Base-by-base conservation (phyloP, 352 stramenopile genomes). In the Phytophthora brassicae region DNA sequence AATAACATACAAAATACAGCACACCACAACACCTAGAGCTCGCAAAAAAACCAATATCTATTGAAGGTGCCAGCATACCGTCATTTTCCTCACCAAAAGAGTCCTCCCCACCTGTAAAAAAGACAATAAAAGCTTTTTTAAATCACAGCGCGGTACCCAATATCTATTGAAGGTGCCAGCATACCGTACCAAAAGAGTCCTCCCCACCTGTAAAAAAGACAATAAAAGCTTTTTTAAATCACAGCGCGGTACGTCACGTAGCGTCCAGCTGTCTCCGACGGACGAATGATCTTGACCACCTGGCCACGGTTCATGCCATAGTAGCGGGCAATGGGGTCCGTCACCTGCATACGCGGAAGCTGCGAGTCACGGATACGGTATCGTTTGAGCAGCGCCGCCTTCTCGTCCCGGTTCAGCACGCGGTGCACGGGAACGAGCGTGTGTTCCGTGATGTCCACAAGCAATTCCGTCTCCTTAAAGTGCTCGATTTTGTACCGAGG, bases 381-480 rank as follows among this genome's bases (percentile, higher is more conserved):
- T 31, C 97, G 78, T 75, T 99, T 98, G 16, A 99, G 81, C 31
- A 99, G 81, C 66, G 98, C 96, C 29, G 89, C 81, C 77, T 99
- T 99, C 79, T 99, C 95, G 54, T 98, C 94, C 39, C 85, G 79
- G n/a, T 70, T 92, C 1, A 99, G 85, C 50, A 99, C 95, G 74
- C 96, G 90, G 88, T 99, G 98, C 65, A 99, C 94, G 7, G 98
- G 98, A 61, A 99, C 97, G 36, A 99, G 85, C 66, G 97, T 98
- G 86, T 99, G 98, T 69, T 99, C 94, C 33, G 98, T 99, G 73
- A 99, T 99, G 77, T 99, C 97, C 31, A 99, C 96, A 55, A 99
- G 89, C 43, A 99, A 77, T 70, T 99, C 98, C 17, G 94, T 94
- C 79, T 99, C 97, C 67, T 98, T 98, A 60, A 99, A 99, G 80